These are phyloP conservation scores for Vigna hirtella DNA, from an alignment of 306 rosid species.

Conservation along the genomic window DNA sequence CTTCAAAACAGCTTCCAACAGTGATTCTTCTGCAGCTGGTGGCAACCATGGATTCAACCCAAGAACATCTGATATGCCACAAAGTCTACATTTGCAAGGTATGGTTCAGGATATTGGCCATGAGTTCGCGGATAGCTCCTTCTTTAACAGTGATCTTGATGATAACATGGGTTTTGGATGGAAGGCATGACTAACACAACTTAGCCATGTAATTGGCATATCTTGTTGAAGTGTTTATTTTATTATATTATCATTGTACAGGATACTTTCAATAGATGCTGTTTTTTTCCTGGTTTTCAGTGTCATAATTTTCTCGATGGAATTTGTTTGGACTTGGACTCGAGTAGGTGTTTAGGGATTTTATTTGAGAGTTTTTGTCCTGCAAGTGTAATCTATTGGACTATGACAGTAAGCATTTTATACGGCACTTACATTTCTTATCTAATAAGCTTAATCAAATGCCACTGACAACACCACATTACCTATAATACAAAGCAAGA, in stretches of 20 bases:
- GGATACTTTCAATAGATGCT: conserved; percentile 60
- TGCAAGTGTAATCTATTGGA: conserved; percentile 75
- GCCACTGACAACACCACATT: background rate
- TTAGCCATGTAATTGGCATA: conserved; percentile 49
- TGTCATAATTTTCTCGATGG: conserved; percentile 30
- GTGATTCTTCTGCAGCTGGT: conserved; percentile 74
- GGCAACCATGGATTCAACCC: conserved; percentile 73
- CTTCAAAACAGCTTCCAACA: conserved; percentile 79
- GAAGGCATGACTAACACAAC: conserved; percentile 80
- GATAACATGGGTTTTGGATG: conserved; percentile 74
- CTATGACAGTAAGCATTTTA: conserved; percentile 41
- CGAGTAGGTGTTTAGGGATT: conserved; percentile 54
- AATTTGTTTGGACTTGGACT: conserved; percentile 56
- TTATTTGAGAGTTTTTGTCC: conserved; percentile 49
- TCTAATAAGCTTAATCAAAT: background rate
- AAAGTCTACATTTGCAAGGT: conserved; percentile 77
- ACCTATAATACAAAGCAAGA: background rate
- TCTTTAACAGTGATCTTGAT: conserved; percentile 72
- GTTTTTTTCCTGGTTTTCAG: background rate
- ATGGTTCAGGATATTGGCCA: conserved; percentile 65
- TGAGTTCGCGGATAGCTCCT: conserved; percentile 70
- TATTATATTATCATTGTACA: conserved; percentile 68
- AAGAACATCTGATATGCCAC: conserved; percentile 66
- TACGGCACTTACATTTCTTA: background rate
- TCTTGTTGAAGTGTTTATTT: conserved; percentile 45